phyloP scores from a whole-genome alignment of 495 filamentous ascomycete species.

The Aspergillus mulundensis region DNA sequence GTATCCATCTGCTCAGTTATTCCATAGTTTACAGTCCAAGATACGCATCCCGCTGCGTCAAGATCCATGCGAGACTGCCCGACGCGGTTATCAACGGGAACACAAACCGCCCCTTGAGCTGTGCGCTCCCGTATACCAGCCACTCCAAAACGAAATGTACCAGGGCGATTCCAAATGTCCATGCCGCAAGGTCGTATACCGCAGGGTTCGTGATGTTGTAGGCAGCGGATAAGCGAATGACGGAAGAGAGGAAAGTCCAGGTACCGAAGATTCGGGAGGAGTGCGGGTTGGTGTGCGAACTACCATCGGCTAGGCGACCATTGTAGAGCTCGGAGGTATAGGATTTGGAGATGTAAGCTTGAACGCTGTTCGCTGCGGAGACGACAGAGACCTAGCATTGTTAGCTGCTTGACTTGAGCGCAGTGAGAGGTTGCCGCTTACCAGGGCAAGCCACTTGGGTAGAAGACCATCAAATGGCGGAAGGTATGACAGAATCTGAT shows the following conservation, averaged over 20 bases:
- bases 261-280: conserved; percentile 84
- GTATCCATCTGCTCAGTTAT: not conserved
- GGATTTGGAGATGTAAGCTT: conserved; percentile 68
- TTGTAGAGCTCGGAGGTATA: conserved; percentile 77
- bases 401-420: not conserved
- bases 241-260: conserved; percentile 73
- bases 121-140: conserved; percentile 67
- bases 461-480: conserved; percentile 56
- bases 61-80: conserved; percentile 76
- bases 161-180: conserved; percentile 75
- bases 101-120: conserved; percentile 61
- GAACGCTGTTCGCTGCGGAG: conserved; percentile 74
- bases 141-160: conserved; percentile 80
- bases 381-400: conserved; percentile 63
- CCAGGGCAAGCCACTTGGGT: conserved; percentile 65
- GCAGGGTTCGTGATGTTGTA: conserved; percentile 71
- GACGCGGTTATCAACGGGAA: conserved; percentile 72
- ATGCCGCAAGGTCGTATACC: conserved; percentile 73
- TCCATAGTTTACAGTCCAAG: conserved; percentile 12
- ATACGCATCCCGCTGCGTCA: conserved; percentile 49
- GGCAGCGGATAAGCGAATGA: conserved; percentile 79
- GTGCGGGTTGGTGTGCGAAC: conserved; percentile 51
- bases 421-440: conserved; percentile 25
- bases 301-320: conserved; percentile 43
- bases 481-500: conserved; percentile 36